Evolutionary conservation across 257 asterid species (phyloP).

Genomic region (Solanum sitiens): DNA sequence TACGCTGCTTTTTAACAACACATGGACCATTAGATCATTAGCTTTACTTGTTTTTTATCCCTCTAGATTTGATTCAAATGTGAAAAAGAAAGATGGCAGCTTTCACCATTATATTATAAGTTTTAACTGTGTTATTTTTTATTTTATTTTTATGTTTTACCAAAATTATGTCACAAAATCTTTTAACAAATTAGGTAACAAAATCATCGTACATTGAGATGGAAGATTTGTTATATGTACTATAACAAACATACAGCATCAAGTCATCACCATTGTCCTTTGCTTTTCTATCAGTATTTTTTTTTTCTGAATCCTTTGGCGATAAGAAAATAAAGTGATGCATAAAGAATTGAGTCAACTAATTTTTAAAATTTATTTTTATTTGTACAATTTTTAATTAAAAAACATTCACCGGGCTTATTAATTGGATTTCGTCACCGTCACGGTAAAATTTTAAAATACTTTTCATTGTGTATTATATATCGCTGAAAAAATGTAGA

Average conservation of each 20-base stretch:
- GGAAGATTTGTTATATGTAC: neutral
- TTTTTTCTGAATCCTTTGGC: neutral
- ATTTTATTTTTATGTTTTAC: neutral
- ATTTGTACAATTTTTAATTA: neutral
- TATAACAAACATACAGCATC: neutral
- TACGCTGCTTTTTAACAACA: neutral
- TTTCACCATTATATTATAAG: neutral
- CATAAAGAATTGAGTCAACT: neutral
- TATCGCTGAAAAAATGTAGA: neutral
- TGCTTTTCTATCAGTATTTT: neutral
- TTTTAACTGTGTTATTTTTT: neutral
- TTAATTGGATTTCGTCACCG: neutral
- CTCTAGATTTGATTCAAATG: neutral
- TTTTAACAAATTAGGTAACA: neutral
- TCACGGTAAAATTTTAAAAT: neutral
- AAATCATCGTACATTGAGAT: neutral
- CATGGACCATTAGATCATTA: neutral
- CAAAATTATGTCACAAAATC: neutral
- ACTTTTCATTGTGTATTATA: neutral
- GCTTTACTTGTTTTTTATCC: neutral
- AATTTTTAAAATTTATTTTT: neutral
- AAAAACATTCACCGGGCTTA: neutral
- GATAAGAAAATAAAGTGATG: neutral
- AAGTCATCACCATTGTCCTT: neutral
- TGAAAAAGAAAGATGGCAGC: neutral